Percentiles rank a stretch among this genome's conserved stretches.
Evolutionary conservation across 1,284 basidiomycete species (phyloP).

Genomic region (Pterulicium gracile): DNA sequence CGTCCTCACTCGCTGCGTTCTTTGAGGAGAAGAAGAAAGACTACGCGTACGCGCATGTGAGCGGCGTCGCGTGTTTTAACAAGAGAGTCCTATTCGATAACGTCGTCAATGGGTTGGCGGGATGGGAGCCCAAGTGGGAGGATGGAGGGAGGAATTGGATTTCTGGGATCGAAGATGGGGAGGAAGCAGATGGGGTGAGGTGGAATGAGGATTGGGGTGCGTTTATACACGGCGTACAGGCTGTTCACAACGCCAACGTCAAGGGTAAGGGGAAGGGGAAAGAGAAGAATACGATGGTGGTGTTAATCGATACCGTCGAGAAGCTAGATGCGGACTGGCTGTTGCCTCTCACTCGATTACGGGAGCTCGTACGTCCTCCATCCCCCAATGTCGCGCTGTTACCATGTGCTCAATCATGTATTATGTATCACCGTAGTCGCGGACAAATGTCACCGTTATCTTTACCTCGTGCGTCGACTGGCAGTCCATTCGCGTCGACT

Average conservation of each 20-base stretch:
- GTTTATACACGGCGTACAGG: slow-evolving; percentile 51
- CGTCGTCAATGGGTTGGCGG: slow-evolving; percentile 47
- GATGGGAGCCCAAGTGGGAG: slow-evolving; percentile 45
- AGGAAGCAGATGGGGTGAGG: slow-evolving; percentile 19
- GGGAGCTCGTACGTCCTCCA: slow-evolving; percentile 54
- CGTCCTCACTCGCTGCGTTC: background rate
- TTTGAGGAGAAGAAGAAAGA: slow-evolving; percentile 12
- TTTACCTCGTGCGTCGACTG: slow-evolving; percentile 62
- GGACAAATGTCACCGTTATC: slow-evolving; percentile 32
- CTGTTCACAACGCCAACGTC: slow-evolving; percentile 15
- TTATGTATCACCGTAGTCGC: slow-evolving; percentile 23
- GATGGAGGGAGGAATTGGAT: slow-evolving; percentile 50
- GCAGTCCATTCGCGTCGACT: slow-evolving; percentile 62
- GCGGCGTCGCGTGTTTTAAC: slow-evolving; percentile 59
- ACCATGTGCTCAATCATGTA: slow-evolving; percentile 16
- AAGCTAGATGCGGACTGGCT: slow-evolving; percentile 56
- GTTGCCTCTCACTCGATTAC: slow-evolving; percentile 60
- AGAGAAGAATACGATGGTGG: slow-evolving; percentile 33
- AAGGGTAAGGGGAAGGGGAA: slow-evolving; percentile 27
- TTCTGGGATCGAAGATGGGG: no score
- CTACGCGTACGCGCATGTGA: slow-evolving; percentile 35
- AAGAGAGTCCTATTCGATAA: slow-evolving; percentile 60
- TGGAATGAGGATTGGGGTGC: slow-evolving; percentile 57
- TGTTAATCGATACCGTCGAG: slow-evolving; percentile 64
- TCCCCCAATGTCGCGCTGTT: slow-evolving; percentile 1